Conservation (phyloP, 805 yeast genomes). For the Teunomyces tritomae region DNA sequence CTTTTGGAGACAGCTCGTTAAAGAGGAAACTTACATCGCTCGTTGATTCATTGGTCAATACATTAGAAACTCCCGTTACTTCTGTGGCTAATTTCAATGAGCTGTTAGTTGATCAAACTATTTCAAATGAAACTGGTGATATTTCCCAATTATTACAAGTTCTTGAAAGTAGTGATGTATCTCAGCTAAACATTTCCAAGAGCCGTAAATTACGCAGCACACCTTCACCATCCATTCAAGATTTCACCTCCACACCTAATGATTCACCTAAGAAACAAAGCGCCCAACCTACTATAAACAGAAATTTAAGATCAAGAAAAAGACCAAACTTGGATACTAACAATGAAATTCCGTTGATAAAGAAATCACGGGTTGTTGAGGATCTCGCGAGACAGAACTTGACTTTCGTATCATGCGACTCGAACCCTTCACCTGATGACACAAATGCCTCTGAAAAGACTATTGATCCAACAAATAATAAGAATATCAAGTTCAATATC, state of each 20-base stretch:
- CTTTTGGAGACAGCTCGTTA: background rate
- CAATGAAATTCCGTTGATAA: constrained; percentile 6
- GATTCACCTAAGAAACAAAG: background rate
- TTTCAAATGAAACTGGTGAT: background rate
- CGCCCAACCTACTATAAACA: background rate
- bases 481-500: constrained; percentile 3
- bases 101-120: background rate
- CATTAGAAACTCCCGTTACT: background rate
- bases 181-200: background rate
- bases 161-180: background rate
- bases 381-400: constrained; percentile 5
- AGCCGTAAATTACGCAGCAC: background rate
- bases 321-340: background rate
- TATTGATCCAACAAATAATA: constrained; percentile 9
- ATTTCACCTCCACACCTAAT: background rate
- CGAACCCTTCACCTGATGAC: constrained; percentile 10
- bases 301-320: background rate
- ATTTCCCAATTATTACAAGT: background rate
- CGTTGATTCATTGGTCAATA: background rate
- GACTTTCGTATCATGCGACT: constrained; percentile 7
- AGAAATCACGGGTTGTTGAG: constrained; percentile 10
- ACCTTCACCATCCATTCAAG: background rate
- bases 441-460: constrained; percentile 9
- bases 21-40: background rate
- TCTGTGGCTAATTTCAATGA: background rate